Percentiles rank a stretch among this genome's conserved stretches.
Evolutionary conservation across 208 protist genomes (phyloP).

Genomic region (Acanthamoeba quina): DNA sequence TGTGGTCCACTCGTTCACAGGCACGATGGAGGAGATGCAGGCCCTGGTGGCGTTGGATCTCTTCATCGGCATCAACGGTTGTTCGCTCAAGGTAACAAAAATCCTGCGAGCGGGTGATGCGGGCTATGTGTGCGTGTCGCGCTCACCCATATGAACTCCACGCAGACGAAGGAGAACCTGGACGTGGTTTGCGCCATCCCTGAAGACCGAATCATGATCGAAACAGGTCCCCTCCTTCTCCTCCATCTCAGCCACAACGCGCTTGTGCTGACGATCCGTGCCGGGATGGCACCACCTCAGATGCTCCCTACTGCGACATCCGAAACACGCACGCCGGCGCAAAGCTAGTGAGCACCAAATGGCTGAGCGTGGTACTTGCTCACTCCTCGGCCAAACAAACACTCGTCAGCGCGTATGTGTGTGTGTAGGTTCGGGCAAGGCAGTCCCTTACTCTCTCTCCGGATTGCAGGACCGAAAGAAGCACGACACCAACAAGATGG

Average conservation of each 20-base stretch:
- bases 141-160: background rate
- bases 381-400: too few relatives aligned
- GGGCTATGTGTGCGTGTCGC: too few relatives aligned
- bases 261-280: background rate
- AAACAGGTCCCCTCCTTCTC: slow-evolving; percentile 89
- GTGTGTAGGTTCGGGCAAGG: too few relatives aligned
- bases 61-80: slow-evolving; percentile 94
- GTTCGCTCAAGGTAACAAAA: slow-evolving; percentile 1
- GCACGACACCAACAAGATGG: slow-evolving; percentile 87
- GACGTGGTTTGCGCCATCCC: slow-evolving; percentile 91
- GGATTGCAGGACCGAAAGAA: slow-evolving; percentile 85
- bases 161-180: slow-evolving; percentile 93
- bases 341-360: slow-evolving; percentile 82
- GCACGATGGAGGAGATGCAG: slow-evolving; percentile 90
- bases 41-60: slow-evolving; percentile 91
- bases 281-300: slow-evolving; percentile 43
- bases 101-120: background rate
- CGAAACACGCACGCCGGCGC: slow-evolving; percentile 93
- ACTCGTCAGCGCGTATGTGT: too few relatives aligned
- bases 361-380: slow-evolving; percentile 44
- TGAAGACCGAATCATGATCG: slow-evolving; percentile 93
- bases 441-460: background rate
- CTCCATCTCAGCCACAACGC: background rate
- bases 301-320: slow-evolving; percentile 96
- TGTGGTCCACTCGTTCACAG: slow-evolving; percentile 97